phyloP scores from a whole-genome alignment of 2,329 filamentous ascomycete genomes.

The Penicillium griseofulvum region DNA sequence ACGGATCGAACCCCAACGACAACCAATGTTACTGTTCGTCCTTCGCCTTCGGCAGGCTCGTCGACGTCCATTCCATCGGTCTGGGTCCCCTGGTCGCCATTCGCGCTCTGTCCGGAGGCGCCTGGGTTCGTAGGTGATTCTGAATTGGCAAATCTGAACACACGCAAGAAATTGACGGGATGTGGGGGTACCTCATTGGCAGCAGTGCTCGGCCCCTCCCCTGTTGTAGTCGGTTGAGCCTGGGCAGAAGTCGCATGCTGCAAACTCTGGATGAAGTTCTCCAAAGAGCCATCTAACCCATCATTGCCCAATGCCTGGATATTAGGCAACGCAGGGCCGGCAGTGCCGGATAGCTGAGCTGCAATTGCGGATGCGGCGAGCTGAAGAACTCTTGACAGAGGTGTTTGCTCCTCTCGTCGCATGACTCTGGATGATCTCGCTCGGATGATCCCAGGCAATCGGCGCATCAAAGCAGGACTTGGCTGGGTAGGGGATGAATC shows the following conservation, averaged over 20 bases:
- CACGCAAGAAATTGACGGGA: slow-evolving; percentile 66
- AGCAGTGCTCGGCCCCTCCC: slow-evolving; percentile 35
- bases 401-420: slow-evolving; percentile 60
- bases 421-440: slow-evolving; percentile 54
- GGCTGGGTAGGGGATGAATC: slow-evolving; percentile 26
- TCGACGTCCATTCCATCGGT: slow-evolving; percentile 42
- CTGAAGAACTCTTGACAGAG: slow-evolving; percentile 60
- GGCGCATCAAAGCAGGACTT: slow-evolving; percentile 35
- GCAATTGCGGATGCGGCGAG: slow-evolving; percentile 64
- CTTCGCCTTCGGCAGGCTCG: slow-evolving; percentile 45
- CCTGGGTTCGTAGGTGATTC: slow-evolving; percentile 31
- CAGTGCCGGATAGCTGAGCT: slow-evolving; percentile 62
- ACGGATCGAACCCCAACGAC: slow-evolving; percentile 68
- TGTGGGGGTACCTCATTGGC: slow-evolving; percentile 46
- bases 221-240: slow-evolving; percentile 39
- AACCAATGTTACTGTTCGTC: slow-evolving; percentile 65
- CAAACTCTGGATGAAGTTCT: slow-evolving; percentile 62
- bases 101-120: slow-evolving; percentile 23
- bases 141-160: slow-evolving; percentile 64
- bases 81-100: slow-evolving; percentile 24
- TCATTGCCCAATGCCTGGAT: slow-evolving; percentile 55
- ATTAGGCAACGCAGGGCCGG: slow-evolving; percentile 55
- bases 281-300: slow-evolving; percentile 60
- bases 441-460: slow-evolving; percentile 46
- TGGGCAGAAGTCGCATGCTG: slow-evolving; percentile 61